Base-by-base conservation (phyloP, 148 eudicot species). In the Agrostemma githago region DNA sequence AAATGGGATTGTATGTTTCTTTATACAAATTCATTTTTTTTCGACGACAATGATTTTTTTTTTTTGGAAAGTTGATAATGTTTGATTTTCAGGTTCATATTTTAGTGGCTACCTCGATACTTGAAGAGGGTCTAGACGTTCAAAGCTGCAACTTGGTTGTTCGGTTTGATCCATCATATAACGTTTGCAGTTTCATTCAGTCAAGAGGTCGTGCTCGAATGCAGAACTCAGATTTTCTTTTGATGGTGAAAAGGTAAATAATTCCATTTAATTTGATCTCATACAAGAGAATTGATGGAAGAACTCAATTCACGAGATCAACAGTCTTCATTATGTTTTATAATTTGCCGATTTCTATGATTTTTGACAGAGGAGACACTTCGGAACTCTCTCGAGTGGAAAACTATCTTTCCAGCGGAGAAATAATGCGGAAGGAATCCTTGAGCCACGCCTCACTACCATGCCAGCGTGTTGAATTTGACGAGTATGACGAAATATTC, bases 151-250 rank as follows among this genome's bases (percentile, higher is more conserved):
- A 88, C 78, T 79, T 88, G 68, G 92, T 88, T 70, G 79, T 88
- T 39, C 84, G 92, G 34, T 86, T 88, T 48, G 88, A 88, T 83
- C 89, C 77, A 10, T 86, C 92, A 9, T 68, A 83, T 34, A 95
- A 89, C 42, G 84, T 90, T 66, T 88, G 97, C 76, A 92, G 99
- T 79, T 96, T 93, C 79, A 93, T 92, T 83, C 98, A 93, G 79
- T 93, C 98, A 39, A 87, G 92, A 76, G 98, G 98, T 3, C 96
- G 96, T 67, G 98, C 98, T 77, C 84, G 98, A 46, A 90, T 82
- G 93, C 81, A 78, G 43, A 86, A 90, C 64, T 90, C 98, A 8
- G 89, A 87, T 26, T 93, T 90, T 71, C 19, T 93, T 54, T 41
- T 90, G 59, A 85, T 93, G 93, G 86, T 92, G 21, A 78, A 78